Evolutionary conservation across 2,329 filamentous ascomycete species (phyloP).

Genomic region (Xylaria sp.): DNA sequence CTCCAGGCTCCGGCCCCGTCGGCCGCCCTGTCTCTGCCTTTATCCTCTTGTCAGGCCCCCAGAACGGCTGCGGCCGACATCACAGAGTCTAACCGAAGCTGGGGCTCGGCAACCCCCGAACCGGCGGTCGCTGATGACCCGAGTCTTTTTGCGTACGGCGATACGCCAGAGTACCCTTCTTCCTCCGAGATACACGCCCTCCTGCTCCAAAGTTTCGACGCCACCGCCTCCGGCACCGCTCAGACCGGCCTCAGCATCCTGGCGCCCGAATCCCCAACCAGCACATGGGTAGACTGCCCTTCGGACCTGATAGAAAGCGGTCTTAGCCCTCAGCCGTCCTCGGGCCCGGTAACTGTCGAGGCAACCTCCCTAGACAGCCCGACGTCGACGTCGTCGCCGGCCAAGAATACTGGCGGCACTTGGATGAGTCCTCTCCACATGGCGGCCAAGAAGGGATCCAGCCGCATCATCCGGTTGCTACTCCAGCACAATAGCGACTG

Average conservation of each 20-base stretch:
- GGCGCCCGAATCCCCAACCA: background rate
- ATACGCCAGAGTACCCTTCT: slow-evolving; percentile 6
- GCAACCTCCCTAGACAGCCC: background rate
- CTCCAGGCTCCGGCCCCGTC: background rate
- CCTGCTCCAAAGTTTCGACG: background rate
- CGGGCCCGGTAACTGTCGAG: background rate
- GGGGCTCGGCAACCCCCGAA: slow-evolving; percentile 10
- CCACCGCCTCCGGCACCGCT: background rate
- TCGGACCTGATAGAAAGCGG: background rate
- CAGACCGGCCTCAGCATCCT: background rate
- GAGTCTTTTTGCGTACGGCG: slow-evolving; percentile 1
- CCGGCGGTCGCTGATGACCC: background rate
- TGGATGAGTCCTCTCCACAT: slow-evolving; percentile 43
- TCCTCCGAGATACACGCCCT: background rate
- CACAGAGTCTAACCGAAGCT: background rate
- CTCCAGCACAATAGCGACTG: slow-evolving; percentile 41
- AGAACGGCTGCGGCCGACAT: background rate
- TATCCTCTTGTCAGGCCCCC: background rate
- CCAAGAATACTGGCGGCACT: slow-evolving; percentile 13
- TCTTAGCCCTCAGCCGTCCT: background rate
- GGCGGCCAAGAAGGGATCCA: slow-evolving; percentile 40
- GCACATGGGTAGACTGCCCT: background rate
- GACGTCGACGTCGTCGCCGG: background rate
- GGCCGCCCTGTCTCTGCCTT: background rate
- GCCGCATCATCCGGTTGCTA: slow-evolving; percentile 38